A percentile compares a stretch with the other conserved stretches of the same genome.
Conservation (phyloP, 176 grass and related monocot species). For the Pontederia paniculata region DNA sequence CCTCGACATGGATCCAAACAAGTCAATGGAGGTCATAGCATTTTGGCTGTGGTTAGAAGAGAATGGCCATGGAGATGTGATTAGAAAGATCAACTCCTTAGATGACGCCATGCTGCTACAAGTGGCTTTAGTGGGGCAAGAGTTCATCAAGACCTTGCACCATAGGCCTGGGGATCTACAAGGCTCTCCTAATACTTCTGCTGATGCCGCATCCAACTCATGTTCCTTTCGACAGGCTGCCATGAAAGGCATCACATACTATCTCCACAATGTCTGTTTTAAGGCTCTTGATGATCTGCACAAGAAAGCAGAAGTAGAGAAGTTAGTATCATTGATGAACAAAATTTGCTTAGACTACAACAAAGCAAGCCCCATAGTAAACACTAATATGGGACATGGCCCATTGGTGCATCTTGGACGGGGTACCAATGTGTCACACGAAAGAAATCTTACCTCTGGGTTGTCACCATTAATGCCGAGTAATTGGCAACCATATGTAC, state of each 20-base stretch:
- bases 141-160: conserved; percentile 2
- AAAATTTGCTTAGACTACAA: too few relatives aligned
- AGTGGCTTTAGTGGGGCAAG: not conserved
- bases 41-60: conserved; percentile 56
- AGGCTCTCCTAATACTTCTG: not conserved
- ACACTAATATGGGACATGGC: too few relatives aligned
- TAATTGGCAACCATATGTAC: too few relatives aligned
- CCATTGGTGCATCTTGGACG: too few relatives aligned
- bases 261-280: not conserved
- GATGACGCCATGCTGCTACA: not conserved
- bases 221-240: not conserved
- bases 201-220: not conserved
- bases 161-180: not conserved
- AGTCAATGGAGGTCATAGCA: conserved; percentile 39
- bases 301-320: not conserved
- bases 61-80: not conserved
- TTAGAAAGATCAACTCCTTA: conserved; percentile 2
- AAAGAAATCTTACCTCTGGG: too few relatives aligned
- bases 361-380: too few relatives aligned
- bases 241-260: conserved; percentile 1
- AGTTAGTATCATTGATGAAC: not conserved
- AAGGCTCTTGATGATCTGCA: conserved; percentile 5
- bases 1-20: conserved; percentile 24
- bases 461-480: too few relatives aligned
- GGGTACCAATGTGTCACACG: too few relatives aligned